A percentile compares a stretch with the other conserved stretches of the same genome.
Evolutionary conservation across 202 grass and related monocot genomes (phyloP).

Genomic region (Zoysia matrella): DNA sequence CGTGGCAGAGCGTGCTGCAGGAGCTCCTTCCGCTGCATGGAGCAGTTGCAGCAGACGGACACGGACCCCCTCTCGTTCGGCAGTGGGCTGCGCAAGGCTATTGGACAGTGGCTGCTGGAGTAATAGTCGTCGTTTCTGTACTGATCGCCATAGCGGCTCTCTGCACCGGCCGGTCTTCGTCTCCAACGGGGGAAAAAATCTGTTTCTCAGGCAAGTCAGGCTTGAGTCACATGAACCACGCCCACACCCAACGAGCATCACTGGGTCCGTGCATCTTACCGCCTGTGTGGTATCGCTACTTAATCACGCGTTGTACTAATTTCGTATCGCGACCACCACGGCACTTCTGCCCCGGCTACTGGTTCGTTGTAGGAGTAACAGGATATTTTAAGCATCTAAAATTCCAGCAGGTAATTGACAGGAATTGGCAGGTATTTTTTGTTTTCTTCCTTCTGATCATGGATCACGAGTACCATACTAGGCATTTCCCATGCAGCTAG

Average conservation of each 20-base stretch:
- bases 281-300: background rate
- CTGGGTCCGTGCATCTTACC: background rate
- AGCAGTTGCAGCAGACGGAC: background rate
- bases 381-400: background rate
- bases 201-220: background rate
- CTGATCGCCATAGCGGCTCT: background rate
- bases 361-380: background rate
- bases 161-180: background rate
- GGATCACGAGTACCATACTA: background rate
- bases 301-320: background rate
- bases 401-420: background rate
- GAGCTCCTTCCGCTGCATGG: background rate
- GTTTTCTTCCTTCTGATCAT: background rate
- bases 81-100: background rate
- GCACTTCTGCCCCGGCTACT: too few species aligned
- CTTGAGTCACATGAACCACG: conserved; percentile 27
- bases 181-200: background rate
- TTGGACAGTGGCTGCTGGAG: background rate
- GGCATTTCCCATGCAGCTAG: background rate
- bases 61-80: background rate
- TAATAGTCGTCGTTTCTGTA: background rate
- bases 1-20: conserved; percentile 1
- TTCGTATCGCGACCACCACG: too few species aligned
- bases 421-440: background rate
- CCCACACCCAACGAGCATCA: background rate